Evolutionary conservation across 306 rosid species (phyloP), one percentile per base, ranked within the genome.

Genomic region (Casuarina cunninghamiana): DNA sequence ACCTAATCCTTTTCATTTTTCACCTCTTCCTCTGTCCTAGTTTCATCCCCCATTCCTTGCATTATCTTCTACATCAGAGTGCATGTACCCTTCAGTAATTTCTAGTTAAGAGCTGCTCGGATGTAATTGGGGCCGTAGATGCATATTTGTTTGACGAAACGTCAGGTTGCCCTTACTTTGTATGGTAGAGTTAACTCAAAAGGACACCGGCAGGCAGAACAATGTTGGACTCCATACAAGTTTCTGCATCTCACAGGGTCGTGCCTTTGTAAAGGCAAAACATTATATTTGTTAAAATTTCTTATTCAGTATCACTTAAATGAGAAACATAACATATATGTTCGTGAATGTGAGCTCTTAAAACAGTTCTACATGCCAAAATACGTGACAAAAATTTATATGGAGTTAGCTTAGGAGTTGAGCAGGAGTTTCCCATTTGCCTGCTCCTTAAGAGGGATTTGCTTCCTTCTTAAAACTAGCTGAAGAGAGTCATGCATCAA

Each of bases 381-480:
- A 15, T 60, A 38, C 66, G 32, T 60, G 32, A 21, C 2, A 2
- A 57, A 57, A 35, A 8, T 6, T 57, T 21, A 57, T 57, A 12
- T 13, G 55, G 55, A 57, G 39, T 58, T 21, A 21, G 65, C 69
- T 17, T 55, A 5, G 62, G 62, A 2, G 0, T 11, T 19, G 44
- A 43, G 68, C 8, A 62, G 35, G 43, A 37, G 37, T 62, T 37
- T 26, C 35, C 44, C 42, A n/a, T 67, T 67, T 46, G 5, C 6
- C 35, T 4, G 42, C 35, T n/a, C 71, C 19, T 67, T 48, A 5
- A 42, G 9, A 67, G 71, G 50, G 42, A 16, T 17, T 66, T 38
- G 71, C 32, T 17, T 67, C 71, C 50, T 42, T 67, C 32, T 67
- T 41, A 67, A 62, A 67, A 17, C 50, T 67, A 17, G 71, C 15